phyloP scores from a whole-genome alignment of 208 protist species.

The Porcisia hertigi region DNA sequence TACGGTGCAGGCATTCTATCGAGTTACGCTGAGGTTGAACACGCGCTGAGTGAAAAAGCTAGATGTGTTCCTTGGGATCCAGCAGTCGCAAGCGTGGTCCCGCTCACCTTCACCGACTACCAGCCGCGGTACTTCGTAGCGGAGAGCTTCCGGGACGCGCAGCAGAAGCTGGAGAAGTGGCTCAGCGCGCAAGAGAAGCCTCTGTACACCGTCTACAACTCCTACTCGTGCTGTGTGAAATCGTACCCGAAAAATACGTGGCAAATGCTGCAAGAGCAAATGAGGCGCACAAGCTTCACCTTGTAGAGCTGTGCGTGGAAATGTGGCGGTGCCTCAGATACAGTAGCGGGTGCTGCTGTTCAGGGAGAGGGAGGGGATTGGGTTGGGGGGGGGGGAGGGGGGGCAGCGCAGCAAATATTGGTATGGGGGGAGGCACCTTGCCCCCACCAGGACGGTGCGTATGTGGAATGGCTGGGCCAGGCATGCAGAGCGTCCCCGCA shows the following conservation, averaged over 20 bases:
- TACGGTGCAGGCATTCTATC: slow-evolving; percentile 96
- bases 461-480: too few species aligned
- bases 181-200: slow-evolving; percentile 70
- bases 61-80: slow-evolving; percentile 75
- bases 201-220: slow-evolving; percentile 92
- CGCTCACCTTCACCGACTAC: slow-evolving; percentile 94
- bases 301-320: slow-evolving; percentile 21
- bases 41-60: slow-evolving; percentile 48
- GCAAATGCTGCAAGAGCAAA: slow-evolving; percentile 58
- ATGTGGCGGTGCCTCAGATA: background rate
- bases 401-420: too few species aligned
- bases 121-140: slow-evolving; percentile 96
- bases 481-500: too few species aligned
- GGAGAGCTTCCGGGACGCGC: slow-evolving; percentile 90
- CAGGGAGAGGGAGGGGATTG: too few species aligned
- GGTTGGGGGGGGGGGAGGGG: too few species aligned
- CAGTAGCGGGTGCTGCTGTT: background rate
- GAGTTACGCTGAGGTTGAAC: slow-evolving; percentile 92
- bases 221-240: slow-evolving; percentile 87
- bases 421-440: too few species aligned
- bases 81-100: slow-evolving; percentile 37
- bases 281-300: slow-evolving; percentile 40
- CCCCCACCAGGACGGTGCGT: too few species aligned
- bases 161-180: slow-evolving; percentile 87
- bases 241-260: slow-evolving; percentile 73